Conservation (phyloP, 2,329 filamentous ascomycete genomes). For the Penicillium sp. region DNA sequence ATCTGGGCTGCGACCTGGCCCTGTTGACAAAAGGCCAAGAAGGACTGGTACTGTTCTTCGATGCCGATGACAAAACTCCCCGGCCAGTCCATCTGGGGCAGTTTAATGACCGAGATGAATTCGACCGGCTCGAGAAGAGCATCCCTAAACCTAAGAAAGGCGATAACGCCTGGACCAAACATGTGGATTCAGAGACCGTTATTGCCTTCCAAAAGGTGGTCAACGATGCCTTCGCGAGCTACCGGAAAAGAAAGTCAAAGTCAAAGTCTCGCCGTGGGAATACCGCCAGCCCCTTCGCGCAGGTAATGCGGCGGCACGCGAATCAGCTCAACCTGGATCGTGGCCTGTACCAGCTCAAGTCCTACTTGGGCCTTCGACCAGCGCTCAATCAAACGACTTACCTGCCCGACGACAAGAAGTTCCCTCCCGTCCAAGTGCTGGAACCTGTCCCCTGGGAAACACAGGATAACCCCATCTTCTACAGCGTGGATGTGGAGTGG, state of each 20-base stretch:
- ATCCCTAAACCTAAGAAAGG: neutral
- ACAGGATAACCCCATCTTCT: constrained; percentile 18
- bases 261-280: neutral
- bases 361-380: neutral
- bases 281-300: too few relatives aligned
- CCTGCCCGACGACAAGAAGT: neutral
- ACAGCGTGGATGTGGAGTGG: constrained; percentile 81
- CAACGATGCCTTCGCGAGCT: neutral
- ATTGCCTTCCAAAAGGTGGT: neutral
- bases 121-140: neutral
- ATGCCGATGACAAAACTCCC: neutral
- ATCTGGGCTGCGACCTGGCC: neutral
- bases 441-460: neutral
- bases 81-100: neutral
- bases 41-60: neutral
- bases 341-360: neutral
- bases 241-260: neutral
- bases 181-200: neutral
- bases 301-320: too few relatives aligned
- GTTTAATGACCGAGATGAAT: neutral
- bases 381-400: neutral
- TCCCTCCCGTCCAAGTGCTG: neutral
- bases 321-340: neutral
- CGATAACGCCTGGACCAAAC: neutral
- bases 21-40: neutral